Evolutionary conservation across 768 basidiomycete species (phyloP), one percentile per base, ranked within the genome.

Genomic region (Termitomyces sp.): DNA sequence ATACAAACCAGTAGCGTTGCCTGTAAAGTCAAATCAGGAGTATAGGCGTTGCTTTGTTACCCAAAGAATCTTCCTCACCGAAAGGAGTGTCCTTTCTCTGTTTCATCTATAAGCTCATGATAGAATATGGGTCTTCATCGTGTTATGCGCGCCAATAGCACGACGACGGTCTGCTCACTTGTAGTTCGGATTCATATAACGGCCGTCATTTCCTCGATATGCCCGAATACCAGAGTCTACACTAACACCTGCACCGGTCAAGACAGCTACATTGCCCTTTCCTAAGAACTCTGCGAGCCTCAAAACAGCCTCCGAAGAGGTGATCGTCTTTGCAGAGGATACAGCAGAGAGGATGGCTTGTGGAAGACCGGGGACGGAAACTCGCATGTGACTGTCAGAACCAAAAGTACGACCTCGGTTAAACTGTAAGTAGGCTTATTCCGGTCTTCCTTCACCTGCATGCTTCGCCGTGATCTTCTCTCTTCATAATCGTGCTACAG

Each of bases 201-300:
- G 75, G 15, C 94, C 94, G 65, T 95, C 90, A 59, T 76, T 68
- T 40, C 94, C 94, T 56, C 94, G 76, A 71, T 98, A 97, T n/a
- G 94, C 94, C 62, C 92, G 78, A 58, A 98, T 96, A 45, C 96
- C 96, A 28, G 89, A 92, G 70, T 98, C 96, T 30, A 98, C 94
- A 68, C 89, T 91, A 61, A 97, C 91, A 7, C 96, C 96, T 0
- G 96, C 96, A 2, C 94, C 94, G 0, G 93, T 94, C 54, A 98
- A 68, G 15, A 94, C 73, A 0, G 86, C 73, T 48, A 83, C 83
- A 68, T 83, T 86, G n/a, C 92, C 91, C 4, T 76, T 72, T 0
- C 76, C 71, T 19, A 96, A 69, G 63, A 95, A 95, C 2, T 75
- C 67, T 5, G 83, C 73, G 54, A 91, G 78, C 52, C 81, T 80